A percentile compares a stretch with the other conserved stretches of the same genome.
These are phyloP conservation scores for Raphanus raphanistrum DNA, from an alignment of 345 rosid genomes.

Conservation along the genomic window DNA sequence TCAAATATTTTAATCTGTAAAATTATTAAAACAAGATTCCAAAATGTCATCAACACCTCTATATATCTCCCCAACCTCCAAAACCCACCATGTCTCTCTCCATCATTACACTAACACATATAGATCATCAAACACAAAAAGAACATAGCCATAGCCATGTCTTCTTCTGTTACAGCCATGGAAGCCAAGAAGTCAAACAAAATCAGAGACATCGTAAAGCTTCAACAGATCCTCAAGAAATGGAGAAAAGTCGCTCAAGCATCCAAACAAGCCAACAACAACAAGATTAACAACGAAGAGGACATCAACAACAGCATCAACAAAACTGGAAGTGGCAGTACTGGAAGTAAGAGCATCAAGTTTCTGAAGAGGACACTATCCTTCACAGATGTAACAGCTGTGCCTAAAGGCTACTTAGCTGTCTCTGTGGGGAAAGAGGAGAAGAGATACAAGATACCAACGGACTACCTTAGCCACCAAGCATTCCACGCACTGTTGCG, in stretches of 20 bases:
- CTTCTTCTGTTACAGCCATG: constrained; percentile 38
- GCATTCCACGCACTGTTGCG: constrained; percentile 61
- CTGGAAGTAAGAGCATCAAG: constrained; percentile 55
- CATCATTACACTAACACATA: constrained; percentile 27
- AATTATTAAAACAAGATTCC: constrained; percentile 29
- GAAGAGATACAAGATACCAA: constrained; percentile 69
- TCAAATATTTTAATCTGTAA: constrained; percentile 16
- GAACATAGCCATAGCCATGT: constrained; percentile 9
- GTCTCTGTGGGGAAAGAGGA: constrained; percentile 69
- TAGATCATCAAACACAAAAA: constrained; percentile 9
- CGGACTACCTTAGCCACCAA: constrained; percentile 57
- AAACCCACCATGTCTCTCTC: constrained; percentile 25
- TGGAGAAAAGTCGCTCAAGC: constrained; percentile 81
- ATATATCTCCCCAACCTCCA: constrained; percentile 32
- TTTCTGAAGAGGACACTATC: constrained; percentile 85
- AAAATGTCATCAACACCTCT: constrained; percentile 15
- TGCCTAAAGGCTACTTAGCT: constrained; percentile 71
- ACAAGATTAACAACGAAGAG: constrained; percentile 23
- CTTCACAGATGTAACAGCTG: constrained; percentile 48
- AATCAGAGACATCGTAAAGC: constrained; percentile 87
- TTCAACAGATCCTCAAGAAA: constrained; percentile 84
- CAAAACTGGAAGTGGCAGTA: constrained; percentile 23
- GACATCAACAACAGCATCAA: constrained; percentile 12
- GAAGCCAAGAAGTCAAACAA: constrained; percentile 82
- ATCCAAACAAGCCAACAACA: constrained; percentile 39